A percentile compares a stretch with the other conserved stretches of the same genome.
These are phyloP conservation scores for Parasarocladium wereldwijsianum DNA, from an alignment of 2,329 filamentous ascomycete species.

Conservation along the genomic window DNA sequence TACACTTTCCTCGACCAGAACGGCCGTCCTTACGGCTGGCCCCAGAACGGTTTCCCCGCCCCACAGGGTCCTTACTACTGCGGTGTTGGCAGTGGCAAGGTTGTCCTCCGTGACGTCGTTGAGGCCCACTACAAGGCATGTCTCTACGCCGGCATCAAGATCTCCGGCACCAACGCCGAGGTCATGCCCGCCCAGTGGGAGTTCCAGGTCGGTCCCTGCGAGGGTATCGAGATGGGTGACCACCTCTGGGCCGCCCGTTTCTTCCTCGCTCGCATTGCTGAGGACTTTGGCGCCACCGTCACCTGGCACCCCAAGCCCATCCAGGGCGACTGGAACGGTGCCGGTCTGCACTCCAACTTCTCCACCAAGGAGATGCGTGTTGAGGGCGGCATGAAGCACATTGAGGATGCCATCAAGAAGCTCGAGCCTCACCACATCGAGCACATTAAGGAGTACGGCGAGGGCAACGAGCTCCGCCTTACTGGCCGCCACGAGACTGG, in stretches of 20 bases:
- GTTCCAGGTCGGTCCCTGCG: conserved; percentile 87
- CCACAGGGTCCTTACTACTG: conserved; percentile 49
- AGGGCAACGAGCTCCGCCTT: conserved; percentile 89
- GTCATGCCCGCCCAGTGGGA: conserved; percentile 98
- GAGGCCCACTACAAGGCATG: conserved; percentile 51
- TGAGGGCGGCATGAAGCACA: conserved; percentile 90
- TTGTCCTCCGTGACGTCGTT: conserved; percentile 95
- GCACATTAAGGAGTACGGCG: conserved; percentile 88
- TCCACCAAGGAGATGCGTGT: conserved; percentile 77
- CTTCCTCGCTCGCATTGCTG: conserved; percentile 76
- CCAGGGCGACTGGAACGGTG: conserved; percentile 85
- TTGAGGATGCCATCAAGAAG: conserved; percentile 76
- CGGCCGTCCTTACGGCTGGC: conserved; percentile 73
- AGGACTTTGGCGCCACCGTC: conserved; percentile 93
- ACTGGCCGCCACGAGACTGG: conserved; percentile 93
- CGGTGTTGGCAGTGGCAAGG: conserved; percentile 92
- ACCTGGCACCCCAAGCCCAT: conserved; percentile 95
- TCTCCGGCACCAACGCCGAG: conserved; percentile 97
- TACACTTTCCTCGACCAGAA: conserved; percentile 68
- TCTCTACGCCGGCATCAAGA: conserved; percentile 79
- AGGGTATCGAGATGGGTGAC: conserved; percentile 84
- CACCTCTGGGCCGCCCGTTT: conserved; percentile 83
- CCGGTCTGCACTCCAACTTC: conserved; percentile 88
- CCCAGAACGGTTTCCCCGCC: conserved; percentile 65
- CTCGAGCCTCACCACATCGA: conserved; percentile 62